Conservation (phyloP, 2,329 filamentous ascomycete genomes). For the Fusarium goolgardi region DNA sequence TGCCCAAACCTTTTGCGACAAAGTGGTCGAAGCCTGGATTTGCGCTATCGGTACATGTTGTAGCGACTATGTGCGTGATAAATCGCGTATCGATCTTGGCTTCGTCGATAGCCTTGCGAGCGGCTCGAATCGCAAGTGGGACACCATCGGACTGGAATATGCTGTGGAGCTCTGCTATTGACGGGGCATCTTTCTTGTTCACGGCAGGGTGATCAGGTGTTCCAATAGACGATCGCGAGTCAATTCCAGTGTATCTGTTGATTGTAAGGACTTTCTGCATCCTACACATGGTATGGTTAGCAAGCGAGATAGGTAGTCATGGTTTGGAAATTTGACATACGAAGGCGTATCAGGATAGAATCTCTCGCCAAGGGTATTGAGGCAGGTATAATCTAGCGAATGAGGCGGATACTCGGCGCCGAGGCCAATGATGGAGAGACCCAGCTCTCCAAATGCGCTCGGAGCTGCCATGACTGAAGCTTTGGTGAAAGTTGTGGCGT, state of each 20-base stretch:
- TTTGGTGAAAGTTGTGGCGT: conserved; percentile 9
- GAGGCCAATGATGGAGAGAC: conserved; percentile 70
- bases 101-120: conserved; percentile 66
- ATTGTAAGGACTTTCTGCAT: conserved; percentile 73
- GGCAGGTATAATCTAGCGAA: conserved; percentile 60
- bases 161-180: conserved; percentile 66
- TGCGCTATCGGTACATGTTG: conserved; percentile 75
- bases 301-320: not conserved
- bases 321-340: conserved; percentile 54
- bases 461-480: conserved; percentile 55
- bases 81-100: conserved; percentile 62
- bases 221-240: conserved; percentile 71
- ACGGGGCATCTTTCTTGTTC: conserved; percentile 64
- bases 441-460: conserved; percentile 61
- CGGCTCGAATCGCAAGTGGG: conserved; percentile 66
- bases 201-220: conserved; percentile 70
- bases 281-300: conserved; percentile 50
- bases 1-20: conserved; percentile 68
- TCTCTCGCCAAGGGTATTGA: conserved; percentile 64
- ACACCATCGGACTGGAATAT: conserved; percentile 68
- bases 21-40: conserved; percentile 77
- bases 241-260: conserved; percentile 74
- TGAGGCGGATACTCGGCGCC: conserved; percentile 71
- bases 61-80: conserved; percentile 75
- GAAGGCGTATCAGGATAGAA: conserved; percentile 70